A percentile compares a stretch with the other conserved stretches of the same genome.
phyloP scores from a whole-genome alignment of 805 yeast species.

The Candida yuanshanica region DNA sequence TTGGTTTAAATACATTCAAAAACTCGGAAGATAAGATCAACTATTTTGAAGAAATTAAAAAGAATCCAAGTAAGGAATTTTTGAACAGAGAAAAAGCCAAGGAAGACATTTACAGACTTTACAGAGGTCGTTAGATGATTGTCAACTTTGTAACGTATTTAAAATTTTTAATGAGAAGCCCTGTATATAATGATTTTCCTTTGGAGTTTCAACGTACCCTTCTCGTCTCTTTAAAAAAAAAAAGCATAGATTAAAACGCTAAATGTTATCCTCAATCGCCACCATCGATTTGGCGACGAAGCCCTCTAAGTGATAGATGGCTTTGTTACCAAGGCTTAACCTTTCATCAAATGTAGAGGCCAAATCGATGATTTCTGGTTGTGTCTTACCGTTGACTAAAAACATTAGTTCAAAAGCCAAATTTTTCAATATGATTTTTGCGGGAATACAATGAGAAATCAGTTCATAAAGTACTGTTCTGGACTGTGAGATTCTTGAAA shows the following conservation, averaged over 20 bases:
- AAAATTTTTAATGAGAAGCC: constrained; percentile 5
- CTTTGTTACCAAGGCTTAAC: constrained; percentile 76
- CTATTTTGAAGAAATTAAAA: constrained; percentile 46
- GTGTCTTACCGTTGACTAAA: constrained; percentile 25
- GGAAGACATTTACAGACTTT: constrained; percentile 48
- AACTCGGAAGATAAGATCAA: constrained; percentile 40
- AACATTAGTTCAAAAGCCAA: constrained; percentile 42
- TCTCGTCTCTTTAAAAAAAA: background rate
- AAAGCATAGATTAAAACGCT: background rate
- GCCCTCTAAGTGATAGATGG: constrained; percentile 93
- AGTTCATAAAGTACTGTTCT: constrained; percentile 75
- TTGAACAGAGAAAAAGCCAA: constrained; percentile 47
- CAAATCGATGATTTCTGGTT: constrained; percentile 46
- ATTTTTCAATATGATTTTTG: constrained; percentile 68
- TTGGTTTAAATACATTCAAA: constrained; percentile 56
- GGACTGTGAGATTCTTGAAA: constrained; percentile 47
- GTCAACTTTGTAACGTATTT: background rate
- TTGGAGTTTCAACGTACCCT: too few species aligned
- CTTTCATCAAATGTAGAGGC: constrained; percentile 80
- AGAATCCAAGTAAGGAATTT: constrained; percentile 62
- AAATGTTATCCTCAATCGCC: constrained; percentile 40
- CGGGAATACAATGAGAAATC: constrained; percentile 90
- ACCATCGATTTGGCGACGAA: constrained; percentile 88
- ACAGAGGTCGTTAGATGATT: constrained; percentile 48
- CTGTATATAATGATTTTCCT: background rate